These are phyloP conservation scores for Gentiana dahurica DNA, from an alignment of 257 asterid genomes.

Conservation along the genomic window DNA sequence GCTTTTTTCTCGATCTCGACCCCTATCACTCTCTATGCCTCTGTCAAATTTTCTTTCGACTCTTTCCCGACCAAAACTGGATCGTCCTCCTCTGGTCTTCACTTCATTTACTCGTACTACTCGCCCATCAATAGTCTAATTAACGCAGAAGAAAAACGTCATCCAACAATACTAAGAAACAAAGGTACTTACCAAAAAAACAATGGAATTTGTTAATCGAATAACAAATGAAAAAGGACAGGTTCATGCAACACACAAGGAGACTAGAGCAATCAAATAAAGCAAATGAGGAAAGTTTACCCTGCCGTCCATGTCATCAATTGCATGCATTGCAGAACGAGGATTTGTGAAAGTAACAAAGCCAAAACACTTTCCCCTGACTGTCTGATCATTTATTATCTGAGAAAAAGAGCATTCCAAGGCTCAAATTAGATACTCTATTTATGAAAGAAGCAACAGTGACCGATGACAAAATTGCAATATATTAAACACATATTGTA, in stretches of 20 bases:
- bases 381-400: conserved; percentile 64
- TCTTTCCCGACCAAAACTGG: conserved; percentile 43
- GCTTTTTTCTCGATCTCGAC: conserved; percentile 45
- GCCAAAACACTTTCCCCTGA: conserved; percentile 75
- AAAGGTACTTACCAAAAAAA: not conserved
- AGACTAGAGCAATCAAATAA: conserved; percentile 7
- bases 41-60: conserved; percentile 43
- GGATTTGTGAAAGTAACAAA: conserved; percentile 72
- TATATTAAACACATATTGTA: too few relatives aligned
- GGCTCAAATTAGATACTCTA: conserved; percentile 1
- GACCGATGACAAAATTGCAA: not conserved
- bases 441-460: conserved; percentile 1
- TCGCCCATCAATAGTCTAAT: conserved; percentile 66
- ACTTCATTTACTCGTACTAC: conserved; percentile 66
- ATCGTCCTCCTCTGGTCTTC: conserved; percentile 49
- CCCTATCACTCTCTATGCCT: conserved; percentile 33
- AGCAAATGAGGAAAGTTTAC: conserved; percentile 20
- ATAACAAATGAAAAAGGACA: not conserved
- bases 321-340: conserved; percentile 68
- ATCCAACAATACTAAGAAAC: not conserved
- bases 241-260: not conserved
- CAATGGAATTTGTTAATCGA: not conserved
- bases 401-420: conserved; percentile 18
- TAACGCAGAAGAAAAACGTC: conserved; percentile 12
- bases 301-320: conserved; percentile 79